Evolutionary conservation across 2,329 filamentous ascomycete genomes (phyloP).

Genomic region (Apiospora malaysiana): DNA sequence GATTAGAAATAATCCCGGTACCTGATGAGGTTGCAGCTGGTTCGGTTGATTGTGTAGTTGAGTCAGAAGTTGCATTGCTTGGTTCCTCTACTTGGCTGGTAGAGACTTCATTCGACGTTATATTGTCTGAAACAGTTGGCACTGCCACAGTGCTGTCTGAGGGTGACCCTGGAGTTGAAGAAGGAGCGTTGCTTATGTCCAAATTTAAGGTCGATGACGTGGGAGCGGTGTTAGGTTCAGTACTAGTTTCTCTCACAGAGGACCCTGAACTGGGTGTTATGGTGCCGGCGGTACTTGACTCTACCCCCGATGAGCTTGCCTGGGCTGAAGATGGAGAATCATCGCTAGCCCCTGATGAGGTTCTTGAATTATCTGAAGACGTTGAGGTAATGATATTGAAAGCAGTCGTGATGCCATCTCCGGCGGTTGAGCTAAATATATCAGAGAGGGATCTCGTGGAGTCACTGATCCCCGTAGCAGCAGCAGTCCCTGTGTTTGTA

Average conservation of each 20-base stretch:
- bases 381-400: not conserved
- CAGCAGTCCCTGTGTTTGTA: not conserved
- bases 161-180: not conserved
- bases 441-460: not conserved
- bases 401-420: not conserved
- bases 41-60: not conserved
- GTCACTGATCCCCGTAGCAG: not conserved
- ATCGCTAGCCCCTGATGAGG: not conserved
- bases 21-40: not conserved
- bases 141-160: not conserved
- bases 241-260: not conserved
- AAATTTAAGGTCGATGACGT: not conserved
- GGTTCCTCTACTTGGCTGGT: not conserved
- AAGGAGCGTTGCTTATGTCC: not conserved
- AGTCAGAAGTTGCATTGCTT: not conserved
- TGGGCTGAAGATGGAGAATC: not conserved
- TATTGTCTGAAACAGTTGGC: not conserved
- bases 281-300: not conserved
- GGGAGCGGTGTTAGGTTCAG: not conserved
- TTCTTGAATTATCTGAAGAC: not conserved
- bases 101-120: not conserved
- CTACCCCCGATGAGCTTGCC: not conserved
- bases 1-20: not conserved
- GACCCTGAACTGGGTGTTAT: not conserved
- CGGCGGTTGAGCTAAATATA: not conserved